These are phyloP conservation scores for Xylaria sp. DNA, from an alignment of 2,329 filamentous ascomycete genomes.

Conservation along the genomic window DNA sequence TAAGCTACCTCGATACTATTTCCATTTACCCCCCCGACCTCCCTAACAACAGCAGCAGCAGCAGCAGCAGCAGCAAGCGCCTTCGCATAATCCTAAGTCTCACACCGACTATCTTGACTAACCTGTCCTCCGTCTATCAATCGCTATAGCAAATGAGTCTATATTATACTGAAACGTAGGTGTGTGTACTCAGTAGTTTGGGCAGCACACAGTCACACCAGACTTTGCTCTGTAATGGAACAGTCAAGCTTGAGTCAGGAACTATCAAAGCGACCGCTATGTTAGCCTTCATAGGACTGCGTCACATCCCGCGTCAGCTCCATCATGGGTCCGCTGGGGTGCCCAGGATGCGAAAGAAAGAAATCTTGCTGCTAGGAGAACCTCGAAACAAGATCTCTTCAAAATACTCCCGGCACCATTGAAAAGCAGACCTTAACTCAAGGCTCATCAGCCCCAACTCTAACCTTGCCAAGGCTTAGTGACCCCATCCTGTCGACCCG, in stretches of 20 bases:
- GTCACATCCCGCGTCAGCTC: constrained; percentile 32
- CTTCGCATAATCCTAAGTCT: constrained; percentile 13
- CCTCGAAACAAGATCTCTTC: constrained; percentile 3
- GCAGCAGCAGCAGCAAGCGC: constrained; percentile 5
- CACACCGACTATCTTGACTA: constrained; percentile 27
- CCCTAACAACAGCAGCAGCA: neutral
- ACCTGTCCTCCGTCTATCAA: neutral
- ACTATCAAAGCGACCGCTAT: neutral
- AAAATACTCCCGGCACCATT: neutral
- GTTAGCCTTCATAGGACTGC: constrained; percentile 21
- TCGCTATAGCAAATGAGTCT: neutral
- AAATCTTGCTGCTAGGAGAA: neutral
- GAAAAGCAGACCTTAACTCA: constrained; percentile 9
- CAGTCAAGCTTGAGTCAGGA: constrained; percentile 16
- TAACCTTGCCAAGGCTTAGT: constrained; percentile 18
- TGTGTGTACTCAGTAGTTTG: neutral
- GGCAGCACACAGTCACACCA: neutral
- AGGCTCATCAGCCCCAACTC: constrained; percentile 8
- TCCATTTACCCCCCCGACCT: constrained; percentile 13
- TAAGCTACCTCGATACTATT: constrained; percentile 2
- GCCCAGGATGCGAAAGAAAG: constrained; percentile 1
- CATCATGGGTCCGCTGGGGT: constrained; percentile 17
- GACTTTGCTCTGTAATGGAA: constrained; percentile 4
- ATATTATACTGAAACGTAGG: neutral
- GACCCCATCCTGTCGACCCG: constrained; percentile 8